A percentile compares a stretch with the other conserved stretches of the same genome.
Conservation (phyloP, 2,329 filamentous ascomycete species). For the Cordyceps sp. region DNA sequence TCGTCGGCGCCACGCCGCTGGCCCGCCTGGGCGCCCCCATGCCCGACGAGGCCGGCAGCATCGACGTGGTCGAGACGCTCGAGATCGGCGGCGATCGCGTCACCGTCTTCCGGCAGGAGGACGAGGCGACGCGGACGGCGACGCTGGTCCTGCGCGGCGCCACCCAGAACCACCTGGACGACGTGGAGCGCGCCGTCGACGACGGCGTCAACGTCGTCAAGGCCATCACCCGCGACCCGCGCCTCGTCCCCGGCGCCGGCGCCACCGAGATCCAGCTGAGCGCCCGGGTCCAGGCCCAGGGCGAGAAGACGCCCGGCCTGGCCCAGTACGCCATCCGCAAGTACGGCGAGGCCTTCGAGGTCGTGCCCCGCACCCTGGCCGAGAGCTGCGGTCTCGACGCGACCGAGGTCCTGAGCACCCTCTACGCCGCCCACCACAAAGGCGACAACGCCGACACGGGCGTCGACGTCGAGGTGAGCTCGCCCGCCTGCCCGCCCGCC, state of each 20-base stretch:
- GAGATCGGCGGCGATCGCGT: constrained; percentile 97
- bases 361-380: constrained; percentile 82
- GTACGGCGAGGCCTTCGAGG: constrained; percentile 94
- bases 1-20: constrained; percentile 91
- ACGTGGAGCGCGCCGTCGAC: constrained; percentile 91
- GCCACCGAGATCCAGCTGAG: constrained; percentile 89
- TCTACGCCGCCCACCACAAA: constrained; percentile 88
- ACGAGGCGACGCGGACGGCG: constrained; percentile 79
- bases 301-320: constrained; percentile 82
- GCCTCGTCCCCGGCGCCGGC: constrained; percentile 84
- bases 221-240: constrained; percentile 84
- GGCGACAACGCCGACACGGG: constrained; percentile 79
- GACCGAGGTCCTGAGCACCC: constrained; percentile 81
- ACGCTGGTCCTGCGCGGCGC: constrained; percentile 89
- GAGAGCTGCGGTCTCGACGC: constrained; percentile 93
- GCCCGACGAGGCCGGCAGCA: constrained; percentile 97
- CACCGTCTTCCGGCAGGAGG: constrained; percentile 94
- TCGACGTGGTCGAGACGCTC: constrained; percentile 90
- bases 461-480: constrained; percentile 68
- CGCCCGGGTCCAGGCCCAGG: constrained; percentile 77
- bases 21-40: constrained; percentile 91
- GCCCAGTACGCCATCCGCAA: constrained; percentile 96
- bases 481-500: too few relatives aligned
- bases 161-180: constrained; percentile 95
- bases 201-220: constrained; percentile 98